phyloP scores from a whole-genome alignment of 305 asterid species.

The Nicotiana rustica region DNA sequence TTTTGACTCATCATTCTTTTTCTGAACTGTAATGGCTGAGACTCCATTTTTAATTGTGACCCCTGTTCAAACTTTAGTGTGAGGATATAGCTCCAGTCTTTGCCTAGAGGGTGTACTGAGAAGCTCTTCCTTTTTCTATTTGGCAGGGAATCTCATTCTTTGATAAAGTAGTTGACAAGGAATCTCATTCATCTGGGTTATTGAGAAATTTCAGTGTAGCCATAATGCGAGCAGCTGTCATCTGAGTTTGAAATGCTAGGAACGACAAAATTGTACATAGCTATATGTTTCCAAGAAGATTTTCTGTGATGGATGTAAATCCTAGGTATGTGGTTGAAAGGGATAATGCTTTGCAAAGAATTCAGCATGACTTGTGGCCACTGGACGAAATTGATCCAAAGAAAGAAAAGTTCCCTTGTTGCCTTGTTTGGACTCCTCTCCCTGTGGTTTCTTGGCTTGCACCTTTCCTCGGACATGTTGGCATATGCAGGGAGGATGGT shows the following conservation, averaged over 20 bases:
- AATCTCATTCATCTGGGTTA: constrained; percentile 22
- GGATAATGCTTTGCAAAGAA: background rate
- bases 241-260: constrained; percentile 27
- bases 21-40: background rate
- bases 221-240: background rate
- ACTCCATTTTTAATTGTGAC: background rate
- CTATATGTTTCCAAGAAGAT: constrained; percentile 20
- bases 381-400: constrained; percentile 35
- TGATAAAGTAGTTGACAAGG: background rate
- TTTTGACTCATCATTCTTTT: constrained; percentile 7
- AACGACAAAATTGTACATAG: constrained; percentile 17
- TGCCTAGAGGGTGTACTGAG: background rate
- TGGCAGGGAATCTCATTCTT: constrained; percentile 12
- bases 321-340: constrained; percentile 25
- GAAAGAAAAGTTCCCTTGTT: constrained; percentile 41
- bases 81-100: background rate
- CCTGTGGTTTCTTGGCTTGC: constrained; percentile 44
- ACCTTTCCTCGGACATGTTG: constrained; percentile 42
- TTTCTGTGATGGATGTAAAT: constrained; percentile 22
- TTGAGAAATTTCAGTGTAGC: background rate
- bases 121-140: constrained; percentile 14
- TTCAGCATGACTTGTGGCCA: constrained; percentile 32
- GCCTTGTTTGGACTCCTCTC: constrained; percentile 43
- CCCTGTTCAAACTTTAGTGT: background rate
- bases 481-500: constrained; percentile 43